Base-by-base conservation (phyloP, 495 filamentous ascomycete species). In the Penicillium coffeae region DNA sequence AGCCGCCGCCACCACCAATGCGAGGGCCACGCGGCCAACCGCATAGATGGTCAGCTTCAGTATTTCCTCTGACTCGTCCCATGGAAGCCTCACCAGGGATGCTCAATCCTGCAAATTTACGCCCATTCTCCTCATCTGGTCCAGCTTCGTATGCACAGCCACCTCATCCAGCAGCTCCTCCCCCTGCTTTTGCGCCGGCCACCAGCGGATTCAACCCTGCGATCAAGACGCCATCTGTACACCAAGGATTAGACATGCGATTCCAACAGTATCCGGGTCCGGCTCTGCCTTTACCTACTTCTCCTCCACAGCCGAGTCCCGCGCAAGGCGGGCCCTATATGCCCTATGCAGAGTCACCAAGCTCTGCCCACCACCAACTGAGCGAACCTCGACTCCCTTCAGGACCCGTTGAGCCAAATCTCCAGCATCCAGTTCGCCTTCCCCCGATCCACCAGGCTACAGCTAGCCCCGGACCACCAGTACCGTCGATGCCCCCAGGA, bases 401-500 rank as follows among this genome's bases (percentile, higher is more conserved):
- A 38, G 66, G 63, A 19, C 58, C 63, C 25, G 64, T 58, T 8
- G 72, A 72, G 27, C 44, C 51, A 6, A 69, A 69, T 41, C 37
- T 53, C 2, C 69, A 72, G 40, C 64, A 68, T 9, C 63, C 69
- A n/a, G 64, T 75, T 5, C 60, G 69, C 36, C 65, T 75, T 2
- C 72, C 72, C 3, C 72, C 72, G 7, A 73, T 75, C 5, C 66
- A 68, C 13, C 66, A 70, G 15, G 54, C 59, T 3, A 68, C 62
- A 3, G 59, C 65, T 7, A 59, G 51, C 16, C 48, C 58, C 3
- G 42, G 47, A 12, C 48, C 60, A 12, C 46, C 54, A 12, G 42
- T 22, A 14, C 61, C 57, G 4, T 4, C 25, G 10, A 10, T 30
- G 25, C 44, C 44, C 2, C 33, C 34, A 38, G 44, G 44, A 38